These are phyloP conservation scores for Proliferodiscus dingleyae DNA, from an alignment of 2,329 filamentous ascomycete species.

Conservation along the genomic window DNA sequence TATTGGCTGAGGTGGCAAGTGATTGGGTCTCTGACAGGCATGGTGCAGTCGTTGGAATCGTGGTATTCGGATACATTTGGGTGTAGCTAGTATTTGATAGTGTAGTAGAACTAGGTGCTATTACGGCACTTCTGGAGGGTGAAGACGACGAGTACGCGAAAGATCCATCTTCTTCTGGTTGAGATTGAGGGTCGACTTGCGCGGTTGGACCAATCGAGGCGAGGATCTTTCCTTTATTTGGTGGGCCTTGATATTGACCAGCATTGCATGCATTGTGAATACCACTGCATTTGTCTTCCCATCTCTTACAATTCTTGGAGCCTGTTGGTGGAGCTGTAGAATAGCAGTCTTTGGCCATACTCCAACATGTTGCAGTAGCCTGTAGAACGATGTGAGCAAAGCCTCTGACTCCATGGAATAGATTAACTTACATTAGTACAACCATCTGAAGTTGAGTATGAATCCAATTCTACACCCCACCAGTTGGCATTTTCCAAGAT, in stretches of 20 bases:
- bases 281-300: constrained; percentile 55
- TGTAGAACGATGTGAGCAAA: constrained; percentile 11
- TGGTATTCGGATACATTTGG: too few relatives aligned
- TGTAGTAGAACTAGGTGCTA: too few relatives aligned
- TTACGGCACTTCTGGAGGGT: too few relatives aligned
- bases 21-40: too few relatives aligned
- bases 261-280: constrained; percentile 42
- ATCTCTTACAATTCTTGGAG: constrained; percentile 52
- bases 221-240: constrained; percentile 38
- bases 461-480: constrained; percentile 58
- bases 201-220: constrained; percentile 6
- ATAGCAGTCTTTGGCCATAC: constrained; percentile 57
- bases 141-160: too few relatives aligned
- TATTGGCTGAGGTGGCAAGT: too few relatives aligned
- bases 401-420: neutral
- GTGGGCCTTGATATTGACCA: constrained; percentile 44
- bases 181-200: too few relatives aligned
- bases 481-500: constrained; percentile 67
- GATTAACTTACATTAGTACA: constrained; percentile 50
- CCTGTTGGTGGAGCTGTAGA: constrained; percentile 54
- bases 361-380: constrained; percentile 50
- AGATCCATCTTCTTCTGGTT: too few relatives aligned
- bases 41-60: too few relatives aligned
- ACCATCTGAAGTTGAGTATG: constrained; percentile 48
- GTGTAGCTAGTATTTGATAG: too few relatives aligned